phyloP scores from a whole-genome alignment of 2,329 filamentous ascomycete species.

The Aureobasidium sp. region DNA sequence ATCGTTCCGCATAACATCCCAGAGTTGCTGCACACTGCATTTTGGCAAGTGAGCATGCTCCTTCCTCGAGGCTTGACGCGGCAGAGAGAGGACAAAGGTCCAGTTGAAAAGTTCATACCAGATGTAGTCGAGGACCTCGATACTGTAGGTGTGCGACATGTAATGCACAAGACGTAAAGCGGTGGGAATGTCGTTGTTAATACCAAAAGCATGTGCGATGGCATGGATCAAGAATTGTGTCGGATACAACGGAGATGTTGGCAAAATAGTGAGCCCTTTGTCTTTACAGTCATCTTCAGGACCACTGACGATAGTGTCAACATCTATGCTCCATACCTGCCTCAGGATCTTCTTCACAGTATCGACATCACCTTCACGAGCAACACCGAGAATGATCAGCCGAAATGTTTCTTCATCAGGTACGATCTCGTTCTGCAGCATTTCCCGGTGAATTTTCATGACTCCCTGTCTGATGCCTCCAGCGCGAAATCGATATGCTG shows the following conservation, averaged over 20 bases:
- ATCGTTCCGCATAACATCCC: slow-evolving; percentile 51
- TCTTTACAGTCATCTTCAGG: not conserved
- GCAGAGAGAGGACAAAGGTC: slow-evolving; percentile 51
- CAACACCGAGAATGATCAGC: slow-evolving; percentile 46
- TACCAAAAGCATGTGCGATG: slow-evolving; percentile 62
- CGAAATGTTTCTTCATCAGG: slow-evolving; percentile 49
- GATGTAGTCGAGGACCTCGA: slow-evolving; percentile 50
- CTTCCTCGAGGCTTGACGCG: slow-evolving; percentile 23
- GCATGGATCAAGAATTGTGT: slow-evolving; percentile 53
- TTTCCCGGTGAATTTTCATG: slow-evolving; percentile 40
- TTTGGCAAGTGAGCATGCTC: slow-evolving; percentile 31
- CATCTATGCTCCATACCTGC: slow-evolving; percentile 49
- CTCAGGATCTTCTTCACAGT: slow-evolving; percentile 44
- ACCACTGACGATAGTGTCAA: slow-evolving; percentile 34
- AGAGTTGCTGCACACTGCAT: slow-evolving; percentile 48
- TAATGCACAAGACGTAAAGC: slow-evolving; percentile 56
- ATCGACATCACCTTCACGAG: slow-evolving; percentile 45
- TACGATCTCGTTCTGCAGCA: slow-evolving; percentile 38
- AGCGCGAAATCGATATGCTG: slow-evolving; percentile 25
- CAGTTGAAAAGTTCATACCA: slow-evolving; percentile 65
- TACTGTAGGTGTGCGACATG: slow-evolving; percentile 52
- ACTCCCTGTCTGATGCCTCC: slow-evolving; percentile 26
- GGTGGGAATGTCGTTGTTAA: slow-evolving; percentile 54
- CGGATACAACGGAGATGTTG: slow-evolving; percentile 53
- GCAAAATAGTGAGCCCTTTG: slow-evolving; percentile 21